Evolutionary conservation across 306 rosid genomes (phyloP).

Genomic region (Lathyrus tuberosus): DNA sequence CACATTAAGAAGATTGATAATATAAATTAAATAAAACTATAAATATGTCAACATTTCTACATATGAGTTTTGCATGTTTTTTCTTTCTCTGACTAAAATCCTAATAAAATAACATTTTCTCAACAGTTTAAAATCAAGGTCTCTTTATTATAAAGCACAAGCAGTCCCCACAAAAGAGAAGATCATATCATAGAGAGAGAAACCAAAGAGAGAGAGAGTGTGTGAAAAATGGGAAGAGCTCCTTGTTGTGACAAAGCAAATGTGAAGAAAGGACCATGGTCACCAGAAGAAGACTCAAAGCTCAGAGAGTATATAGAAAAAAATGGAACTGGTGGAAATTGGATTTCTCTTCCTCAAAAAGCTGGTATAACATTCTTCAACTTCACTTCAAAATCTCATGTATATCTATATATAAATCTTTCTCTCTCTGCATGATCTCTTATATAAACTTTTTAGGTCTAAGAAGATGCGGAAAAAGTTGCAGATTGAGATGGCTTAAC

Average conservation of each 20-base stretch:
- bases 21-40: constrained; percentile 22
- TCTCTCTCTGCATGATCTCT: too few relatives aligned
- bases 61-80: constrained; percentile 41
- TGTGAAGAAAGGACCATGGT: constrained; percentile 98
- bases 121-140: constrained; percentile 37
- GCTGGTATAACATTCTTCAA: constrained; percentile 54
- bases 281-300: constrained; percentile 91
- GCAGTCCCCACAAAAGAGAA: constrained; percentile 37
- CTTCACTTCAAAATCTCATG: too few relatives aligned
- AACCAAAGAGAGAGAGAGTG: constrained; percentile 18
- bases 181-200: constrained; percentile 1
- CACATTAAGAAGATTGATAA: neutral
- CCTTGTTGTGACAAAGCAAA: constrained; percentile 98
- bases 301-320: constrained; percentile 75
- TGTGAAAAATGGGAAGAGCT: constrained; percentile 84
- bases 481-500: constrained; percentile 96
- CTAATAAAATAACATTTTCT: constrained; percentile 26
- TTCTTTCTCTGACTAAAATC: constrained; percentile 1
- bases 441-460: constrained; percentile 45
- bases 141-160: constrained; percentile 42
- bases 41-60: constrained; percentile 30
- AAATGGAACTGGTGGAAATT: constrained; percentile 90
- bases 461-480: constrained; percentile 93
- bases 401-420: too few relatives aligned
- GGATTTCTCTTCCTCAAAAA: constrained; percentile 96